Base-by-base conservation (phyloP, 306 rosid species). In the Gynostemma pentaphyllum region DNA sequence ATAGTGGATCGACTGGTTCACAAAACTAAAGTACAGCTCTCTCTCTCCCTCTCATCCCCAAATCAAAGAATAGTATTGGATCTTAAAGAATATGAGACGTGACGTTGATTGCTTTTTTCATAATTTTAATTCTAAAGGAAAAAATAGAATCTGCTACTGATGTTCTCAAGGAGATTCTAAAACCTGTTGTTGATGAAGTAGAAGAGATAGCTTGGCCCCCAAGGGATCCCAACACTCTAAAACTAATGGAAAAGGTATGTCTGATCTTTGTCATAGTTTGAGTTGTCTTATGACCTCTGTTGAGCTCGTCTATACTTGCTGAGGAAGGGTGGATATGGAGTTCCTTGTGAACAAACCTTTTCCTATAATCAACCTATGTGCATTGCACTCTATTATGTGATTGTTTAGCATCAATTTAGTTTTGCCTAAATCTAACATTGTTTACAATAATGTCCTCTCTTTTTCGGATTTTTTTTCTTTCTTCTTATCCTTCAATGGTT, bases 141-240 rank as follows among this genome's bases (percentile, higher is more conserved):
- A 91, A 83, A 83, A 91, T 91, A 78, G 88, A 91, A 55, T 87
- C 97, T 59, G 34, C 96, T 48, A 91, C 95, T 42, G 95, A 87
- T 85, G 83, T 87, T 57, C 82, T 91, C 67, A 85, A 85, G 81
- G 87, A 76, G 53, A 67, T 91, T 56, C 82, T 87, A 75, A 83
- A 80, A 68, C 97, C 91, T 64, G 89, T 83, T 63, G 78, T 85
- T 65, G 83, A 81, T 71, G 83, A 77, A 32, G 92, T 64, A 47
- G 95, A 83, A 67, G 96, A 91, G 77, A 84, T 91, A 77, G 18
- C 63, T 32, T 87, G 97, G 97, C 96, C 97, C 68, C 97, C 96
- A 10, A 82, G 78, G 76, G 89, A 91, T 76, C 95, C 85, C 2
- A 73, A 74, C 71, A 86, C 86, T 30, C 85, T 87, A 56, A 67